Conservation (phyloP, 2,329 filamentous ascomycete genomes). For the Leptoxyphium fumago region DNA sequence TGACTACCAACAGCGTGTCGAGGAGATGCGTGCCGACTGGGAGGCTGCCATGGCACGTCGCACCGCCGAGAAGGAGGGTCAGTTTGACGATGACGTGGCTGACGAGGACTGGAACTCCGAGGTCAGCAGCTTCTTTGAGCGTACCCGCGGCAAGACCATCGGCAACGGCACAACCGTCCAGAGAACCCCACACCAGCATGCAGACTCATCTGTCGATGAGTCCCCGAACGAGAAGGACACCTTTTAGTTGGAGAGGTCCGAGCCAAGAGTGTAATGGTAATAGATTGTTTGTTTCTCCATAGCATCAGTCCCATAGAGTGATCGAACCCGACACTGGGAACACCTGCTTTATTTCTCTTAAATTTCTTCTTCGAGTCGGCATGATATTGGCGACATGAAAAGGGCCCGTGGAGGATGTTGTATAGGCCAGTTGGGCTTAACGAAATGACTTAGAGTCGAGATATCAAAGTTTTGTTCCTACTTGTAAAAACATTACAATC, state of each 20-base stretch:
- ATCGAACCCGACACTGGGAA: no score
- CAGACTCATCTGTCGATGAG: not conserved
- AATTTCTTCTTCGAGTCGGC: no score
- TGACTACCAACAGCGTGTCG: constrained; percentile 66
- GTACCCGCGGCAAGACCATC: constrained; percentile 19
- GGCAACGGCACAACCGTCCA: not conserved
- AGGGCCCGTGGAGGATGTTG: no score
- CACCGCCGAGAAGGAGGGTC: constrained; percentile 33
- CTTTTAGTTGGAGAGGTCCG: not conserved
- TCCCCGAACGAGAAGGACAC: not conserved
- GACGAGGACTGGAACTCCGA: constrained; percentile 35
- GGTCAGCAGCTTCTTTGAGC: constrained; percentile 39
- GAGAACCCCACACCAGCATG: not conserved
- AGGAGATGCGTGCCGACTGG: constrained; percentile 54
- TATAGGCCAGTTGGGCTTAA: no score
- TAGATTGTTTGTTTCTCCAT: no score
- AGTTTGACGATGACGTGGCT: constrained; percentile 24
- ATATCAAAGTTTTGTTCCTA: no score
- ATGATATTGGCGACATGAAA: no score
- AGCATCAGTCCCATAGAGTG: no score
- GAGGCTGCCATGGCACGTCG: constrained; percentile 41
- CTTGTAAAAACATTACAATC: no score
- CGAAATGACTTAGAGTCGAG: no score
- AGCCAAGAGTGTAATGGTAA: no score
- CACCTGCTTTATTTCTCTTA: no score